These are phyloP conservation scores for Aegilops longissima DNA, from an alignment of 176 grass and related monocot species.

Conservation along the genomic window DNA sequence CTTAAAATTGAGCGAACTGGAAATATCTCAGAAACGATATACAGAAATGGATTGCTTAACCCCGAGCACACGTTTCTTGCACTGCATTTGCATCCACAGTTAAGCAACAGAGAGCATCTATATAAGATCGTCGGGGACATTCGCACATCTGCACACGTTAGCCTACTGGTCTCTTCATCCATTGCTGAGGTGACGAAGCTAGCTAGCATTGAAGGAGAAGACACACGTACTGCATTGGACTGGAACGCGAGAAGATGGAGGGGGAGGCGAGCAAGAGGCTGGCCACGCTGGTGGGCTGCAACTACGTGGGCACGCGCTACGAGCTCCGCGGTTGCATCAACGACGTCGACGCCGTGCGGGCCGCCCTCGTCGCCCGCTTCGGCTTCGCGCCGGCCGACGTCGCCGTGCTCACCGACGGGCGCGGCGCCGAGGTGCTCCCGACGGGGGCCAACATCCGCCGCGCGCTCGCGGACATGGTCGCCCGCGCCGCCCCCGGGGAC, in stretches of 20 bases:
- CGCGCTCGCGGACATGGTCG: slow-evolving; percentile 61
- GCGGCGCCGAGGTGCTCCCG: slow-evolving; percentile 29
- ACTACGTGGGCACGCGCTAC: slow-evolving; percentile 57
- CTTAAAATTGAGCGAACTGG: not conserved
- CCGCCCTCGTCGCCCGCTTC: slow-evolving; percentile 48
- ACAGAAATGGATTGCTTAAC: slow-evolving; percentile 7
- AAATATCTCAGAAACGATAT: not conserved
- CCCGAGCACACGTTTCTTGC: slow-evolving; percentile 3
- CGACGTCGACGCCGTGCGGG: slow-evolving; percentile 67
- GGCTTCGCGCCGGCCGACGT: slow-evolving; percentile 53
- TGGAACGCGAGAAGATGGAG: slow-evolving; percentile 8
- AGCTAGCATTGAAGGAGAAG: too few species aligned
- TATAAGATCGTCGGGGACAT: not conserved
- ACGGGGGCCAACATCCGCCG: slow-evolving; percentile 67
- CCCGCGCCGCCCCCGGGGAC: slow-evolving; percentile 48
- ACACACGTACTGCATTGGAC: too few species aligned
- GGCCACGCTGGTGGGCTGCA: slow-evolving; percentile 81
- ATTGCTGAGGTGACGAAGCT: not conserved
- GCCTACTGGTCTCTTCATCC: not conserved
- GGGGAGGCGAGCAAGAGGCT: slow-evolving; percentile 34
- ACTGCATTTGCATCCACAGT: not conserved
- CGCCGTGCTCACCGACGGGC: slow-evolving; percentile 48
- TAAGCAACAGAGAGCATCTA: slow-evolving; percentile 3
- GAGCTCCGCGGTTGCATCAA: slow-evolving; percentile 89
- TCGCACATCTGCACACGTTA: not conserved